A percentile compares a stretch with the other conserved stretches of the same genome.
phyloP scores from a whole-genome alignment of 2,329 filamentous ascomycete species.

The Biscogniauxia mediterranea region DNA sequence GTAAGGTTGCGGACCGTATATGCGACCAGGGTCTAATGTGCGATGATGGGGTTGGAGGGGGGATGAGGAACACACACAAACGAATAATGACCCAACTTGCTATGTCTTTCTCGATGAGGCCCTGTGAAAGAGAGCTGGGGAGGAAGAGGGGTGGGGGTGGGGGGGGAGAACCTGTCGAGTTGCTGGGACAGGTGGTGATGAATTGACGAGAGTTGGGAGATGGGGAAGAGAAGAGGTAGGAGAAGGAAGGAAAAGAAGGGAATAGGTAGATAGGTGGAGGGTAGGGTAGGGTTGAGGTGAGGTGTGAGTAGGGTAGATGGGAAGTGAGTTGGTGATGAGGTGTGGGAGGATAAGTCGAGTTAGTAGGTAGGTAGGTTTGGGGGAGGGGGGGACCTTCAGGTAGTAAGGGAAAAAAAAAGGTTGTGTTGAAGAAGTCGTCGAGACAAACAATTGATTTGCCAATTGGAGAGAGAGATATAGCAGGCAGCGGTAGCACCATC shows the following conservation, averaged over 20 bases:
- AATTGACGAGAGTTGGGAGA: neutral
- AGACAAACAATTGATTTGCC: conserved; percentile 10
- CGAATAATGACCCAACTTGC: neutral
- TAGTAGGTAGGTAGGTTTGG: neutral
- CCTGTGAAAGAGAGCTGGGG: conserved; percentile 24
- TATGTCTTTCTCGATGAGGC: conserved; percentile 14
- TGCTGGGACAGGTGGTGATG: neutral
- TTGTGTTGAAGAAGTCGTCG: neutral
- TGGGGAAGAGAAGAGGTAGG: conserved; percentile 18
- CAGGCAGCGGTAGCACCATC: conserved; percentile 19
- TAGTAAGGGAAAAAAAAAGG: too few species aligned
- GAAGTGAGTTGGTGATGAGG: neutral
- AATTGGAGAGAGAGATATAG: conserved; percentile 19
- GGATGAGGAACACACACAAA: conserved; percentile 5
- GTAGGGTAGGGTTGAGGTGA: conserved; percentile 11
- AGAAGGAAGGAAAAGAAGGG: conserved; percentile 24
- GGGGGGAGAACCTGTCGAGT: neutral
- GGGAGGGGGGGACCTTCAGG: too few species aligned
- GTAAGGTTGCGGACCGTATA: neutral
- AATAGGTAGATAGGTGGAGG: conserved; percentile 14
- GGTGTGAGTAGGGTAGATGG: conserved; percentile 10
- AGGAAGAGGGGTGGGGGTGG: neutral
- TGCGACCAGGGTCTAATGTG: conserved; percentile 24
- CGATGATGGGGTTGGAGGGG: conserved; percentile 16
- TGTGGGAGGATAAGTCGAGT: neutral